A percentile compares a stretch with the other conserved stretches of the same genome.
Evolutionary conservation across 2,329 filamentous ascomycete species (phyloP).

Genomic region (Aspergillus floridensis): DNA sequence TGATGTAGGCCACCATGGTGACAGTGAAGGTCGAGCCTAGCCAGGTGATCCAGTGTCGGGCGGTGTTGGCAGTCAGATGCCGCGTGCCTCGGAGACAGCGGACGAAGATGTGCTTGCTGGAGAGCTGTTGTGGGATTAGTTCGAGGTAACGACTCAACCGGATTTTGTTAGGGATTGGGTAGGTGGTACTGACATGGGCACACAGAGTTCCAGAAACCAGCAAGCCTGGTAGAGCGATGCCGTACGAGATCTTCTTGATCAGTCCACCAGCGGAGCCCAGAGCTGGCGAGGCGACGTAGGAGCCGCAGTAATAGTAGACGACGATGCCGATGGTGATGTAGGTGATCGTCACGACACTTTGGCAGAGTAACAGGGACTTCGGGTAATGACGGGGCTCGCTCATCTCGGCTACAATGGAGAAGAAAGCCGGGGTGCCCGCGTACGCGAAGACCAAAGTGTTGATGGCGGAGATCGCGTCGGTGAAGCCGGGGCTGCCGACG

Average conservation of each 20-base stretch:
- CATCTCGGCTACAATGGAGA: conserved; percentile 43
- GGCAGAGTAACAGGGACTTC: conserved; percentile 33
- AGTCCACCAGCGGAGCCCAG: conserved; percentile 45
- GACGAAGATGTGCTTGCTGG: conserved; percentile 25
- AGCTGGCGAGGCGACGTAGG: conserved; percentile 48
- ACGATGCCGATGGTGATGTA: conserved; percentile 42
- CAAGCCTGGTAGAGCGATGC: conserved; percentile 36
- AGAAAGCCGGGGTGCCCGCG: conserved; percentile 32
- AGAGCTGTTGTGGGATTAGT: conserved; percentile 8
- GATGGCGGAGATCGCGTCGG: conserved; percentile 29
- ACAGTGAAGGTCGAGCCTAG: conserved; percentile 22
- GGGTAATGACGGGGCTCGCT: conserved; percentile 33
- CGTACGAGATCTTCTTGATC: conserved; percentile 49
- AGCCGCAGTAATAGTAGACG: conserved; percentile 49
- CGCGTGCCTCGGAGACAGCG: conserved; percentile 22
- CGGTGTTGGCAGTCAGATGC: conserved; percentile 22
- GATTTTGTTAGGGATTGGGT: neutral
- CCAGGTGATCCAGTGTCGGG: conserved; percentile 25
- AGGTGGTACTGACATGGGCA: conserved; percentile 21
- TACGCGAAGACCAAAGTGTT: conserved; percentile 31
- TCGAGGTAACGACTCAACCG: too few relatives aligned
- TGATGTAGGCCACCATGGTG: conserved; percentile 24
- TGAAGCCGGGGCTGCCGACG: conserved; percentile 24
- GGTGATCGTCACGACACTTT: conserved; percentile 32
- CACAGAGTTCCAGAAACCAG: conserved; percentile 26